Conservation (phyloP, 345 rosid species). For the Eucalyptus polybractea region DNA sequence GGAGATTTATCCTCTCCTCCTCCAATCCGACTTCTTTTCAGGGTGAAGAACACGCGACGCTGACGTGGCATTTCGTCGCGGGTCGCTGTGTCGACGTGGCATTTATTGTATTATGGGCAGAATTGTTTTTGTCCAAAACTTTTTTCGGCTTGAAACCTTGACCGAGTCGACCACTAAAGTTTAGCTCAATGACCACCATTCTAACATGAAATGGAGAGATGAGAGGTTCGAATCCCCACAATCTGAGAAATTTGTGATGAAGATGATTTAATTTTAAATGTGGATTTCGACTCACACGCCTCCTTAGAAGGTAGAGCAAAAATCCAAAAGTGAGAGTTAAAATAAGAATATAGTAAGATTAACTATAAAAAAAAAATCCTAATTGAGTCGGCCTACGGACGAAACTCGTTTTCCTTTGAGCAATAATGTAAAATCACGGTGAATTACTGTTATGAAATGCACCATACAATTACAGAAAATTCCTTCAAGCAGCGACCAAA, state of each 20-base stretch:
- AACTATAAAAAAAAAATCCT: too few relatives aligned
- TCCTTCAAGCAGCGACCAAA: too few relatives aligned
- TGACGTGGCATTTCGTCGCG: not conserved
- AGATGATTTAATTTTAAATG: rapidly evolving
- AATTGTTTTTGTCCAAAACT: too few relatives aligned
- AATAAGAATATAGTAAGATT: too few relatives aligned
- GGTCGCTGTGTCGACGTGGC: not conserved
- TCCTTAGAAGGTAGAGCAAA: rapidly evolving
- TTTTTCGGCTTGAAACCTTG: not conserved
- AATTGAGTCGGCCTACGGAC: rapidly evolving
- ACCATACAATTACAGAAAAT: too few relatives aligned
- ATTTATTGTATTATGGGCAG: not conserved
- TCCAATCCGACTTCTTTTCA: not conserved
- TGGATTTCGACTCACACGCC: rapidly evolving
- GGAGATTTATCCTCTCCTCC: too few relatives aligned
- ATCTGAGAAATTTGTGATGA: rapidly evolving
- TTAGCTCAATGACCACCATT: rapidly evolving
- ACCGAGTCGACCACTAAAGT: too few relatives aligned
- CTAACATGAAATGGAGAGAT: rapidly evolving
- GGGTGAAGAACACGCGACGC: not conserved
- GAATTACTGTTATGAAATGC: rapidly evolving
- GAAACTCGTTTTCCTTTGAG: not conserved
- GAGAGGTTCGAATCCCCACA: rapidly evolving
- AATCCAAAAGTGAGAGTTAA: rapidly evolving
- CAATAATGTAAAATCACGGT: rapidly evolving